Evolutionary conservation across 1,284 basidiomycete species (phyloP).

Genomic region (Ganoderma lingzhi): DNA sequence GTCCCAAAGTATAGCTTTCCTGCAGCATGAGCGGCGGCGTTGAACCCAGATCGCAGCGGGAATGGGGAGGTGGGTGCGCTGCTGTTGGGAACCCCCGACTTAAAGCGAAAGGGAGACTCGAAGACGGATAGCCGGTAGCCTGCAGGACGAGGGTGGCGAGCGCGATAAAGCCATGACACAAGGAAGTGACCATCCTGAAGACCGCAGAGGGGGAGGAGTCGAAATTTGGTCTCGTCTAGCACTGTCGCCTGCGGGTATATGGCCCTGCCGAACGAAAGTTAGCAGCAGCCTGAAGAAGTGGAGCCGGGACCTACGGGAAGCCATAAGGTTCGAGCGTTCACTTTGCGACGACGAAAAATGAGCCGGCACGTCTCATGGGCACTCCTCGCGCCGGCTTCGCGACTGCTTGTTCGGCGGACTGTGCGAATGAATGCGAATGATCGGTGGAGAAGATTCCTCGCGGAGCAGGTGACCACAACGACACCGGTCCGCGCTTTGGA

Average conservation of each 20-base stretch:
- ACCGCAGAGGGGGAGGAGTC: background rate
- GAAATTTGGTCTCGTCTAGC: background rate
- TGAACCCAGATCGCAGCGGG: conserved; percentile 6
- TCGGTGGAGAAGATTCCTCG: background rate
- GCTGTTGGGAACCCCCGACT: background rate
- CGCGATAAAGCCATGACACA: background rate
- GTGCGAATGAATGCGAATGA: background rate
- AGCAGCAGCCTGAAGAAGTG: too few species aligned
- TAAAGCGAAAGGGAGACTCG: background rate
- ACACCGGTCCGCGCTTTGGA: background rate
- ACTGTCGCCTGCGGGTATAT: background rate
- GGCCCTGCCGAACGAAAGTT: too few species aligned
- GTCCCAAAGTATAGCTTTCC: conserved; percentile 69
- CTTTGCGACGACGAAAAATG: background rate
- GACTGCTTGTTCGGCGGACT: background rate
- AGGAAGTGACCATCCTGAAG: background rate
- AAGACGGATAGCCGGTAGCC: background rate
- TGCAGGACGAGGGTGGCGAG: background rate
- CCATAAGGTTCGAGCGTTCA: background rate
- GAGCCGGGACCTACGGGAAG: background rate
- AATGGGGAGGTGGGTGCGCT: background rate
- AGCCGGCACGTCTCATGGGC: background rate
- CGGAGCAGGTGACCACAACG: background rate
- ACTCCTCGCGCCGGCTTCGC: background rate
- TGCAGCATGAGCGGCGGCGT: conserved; percentile 51